Conservation (phyloP, 2,329 filamentous ascomycete species). For the Epichloe sibirici region DNA sequence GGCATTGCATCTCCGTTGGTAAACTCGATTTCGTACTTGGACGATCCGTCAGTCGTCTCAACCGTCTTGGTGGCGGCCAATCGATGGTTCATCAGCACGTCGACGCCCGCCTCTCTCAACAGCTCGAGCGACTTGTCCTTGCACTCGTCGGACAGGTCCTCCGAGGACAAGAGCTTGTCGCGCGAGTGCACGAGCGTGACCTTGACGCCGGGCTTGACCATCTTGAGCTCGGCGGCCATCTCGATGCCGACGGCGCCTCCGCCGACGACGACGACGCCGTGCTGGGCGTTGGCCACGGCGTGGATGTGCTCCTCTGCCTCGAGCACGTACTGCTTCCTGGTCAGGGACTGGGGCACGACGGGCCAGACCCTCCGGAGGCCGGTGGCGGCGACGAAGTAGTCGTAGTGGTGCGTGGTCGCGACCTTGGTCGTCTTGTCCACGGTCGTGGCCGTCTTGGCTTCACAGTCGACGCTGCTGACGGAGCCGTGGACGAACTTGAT, state of each 20-base stretch:
- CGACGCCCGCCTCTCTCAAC: slow-evolving; percentile 49
- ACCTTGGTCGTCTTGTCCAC: slow-evolving; percentile 33
- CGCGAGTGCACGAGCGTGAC: slow-evolving; percentile 69
- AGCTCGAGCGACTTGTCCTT: slow-evolving; percentile 49
- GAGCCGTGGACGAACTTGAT: slow-evolving; percentile 55
- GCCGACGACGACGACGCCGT: slow-evolving; percentile 60
- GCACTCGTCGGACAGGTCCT: slow-evolving; percentile 57
- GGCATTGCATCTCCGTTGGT: slow-evolving; percentile 45
- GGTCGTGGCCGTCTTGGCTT: slow-evolving; percentile 46
- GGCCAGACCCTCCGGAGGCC: slow-evolving; percentile 61
- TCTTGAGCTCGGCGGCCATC: slow-evolving; percentile 68
- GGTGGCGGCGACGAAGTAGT: slow-evolving; percentile 63
- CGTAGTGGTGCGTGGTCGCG: slow-evolving; percentile 42
- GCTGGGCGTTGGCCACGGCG: slow-evolving; percentile 34
- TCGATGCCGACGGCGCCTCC: slow-evolving; percentile 71
- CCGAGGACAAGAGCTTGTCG: slow-evolving; percentile 56
- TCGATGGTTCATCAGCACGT: slow-evolving; percentile 50
- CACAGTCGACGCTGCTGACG: slow-evolving; percentile 46
- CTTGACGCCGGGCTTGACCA: slow-evolving; percentile 47
- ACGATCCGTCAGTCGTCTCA: slow-evolving; percentile 28
- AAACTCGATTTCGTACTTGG: slow-evolving; percentile 40
- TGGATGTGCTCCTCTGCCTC: slow-evolving; percentile 51
- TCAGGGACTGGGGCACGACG: slow-evolving; percentile 55
- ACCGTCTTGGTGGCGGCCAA: slow-evolving; percentile 36
- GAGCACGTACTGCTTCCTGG: slow-evolving; percentile 47